Evolutionary conservation across 768 basidiomycete species (phyloP).

Genomic region (Trametes coccinea): DNA sequence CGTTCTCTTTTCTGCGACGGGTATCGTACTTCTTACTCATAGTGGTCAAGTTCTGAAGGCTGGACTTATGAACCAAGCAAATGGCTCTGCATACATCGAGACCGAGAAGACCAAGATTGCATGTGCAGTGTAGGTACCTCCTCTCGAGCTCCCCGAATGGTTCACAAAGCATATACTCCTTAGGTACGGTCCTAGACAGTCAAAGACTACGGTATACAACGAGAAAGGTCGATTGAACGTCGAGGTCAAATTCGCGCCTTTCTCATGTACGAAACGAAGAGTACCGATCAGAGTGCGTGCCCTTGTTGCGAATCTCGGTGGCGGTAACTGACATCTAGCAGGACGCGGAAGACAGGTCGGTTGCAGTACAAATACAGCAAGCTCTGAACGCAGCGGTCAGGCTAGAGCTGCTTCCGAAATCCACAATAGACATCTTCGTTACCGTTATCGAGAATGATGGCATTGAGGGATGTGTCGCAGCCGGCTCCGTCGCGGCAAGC

Average conservation of each 20-base stretch:
- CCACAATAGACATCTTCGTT: slow-evolving; percentile 88
- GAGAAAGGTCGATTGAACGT: slow-evolving; percentile 90
- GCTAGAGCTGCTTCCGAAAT: slow-evolving; percentile 91
- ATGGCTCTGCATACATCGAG: slow-evolving; percentile 97
- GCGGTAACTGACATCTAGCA: slow-evolving; percentile 32
- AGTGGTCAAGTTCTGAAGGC: slow-evolving; percentile 73
- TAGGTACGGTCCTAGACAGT: slow-evolving; percentile 85
- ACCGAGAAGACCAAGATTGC: slow-evolving; percentile 90
- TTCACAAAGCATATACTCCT: neutral
- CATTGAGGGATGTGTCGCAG: slow-evolving; percentile 83
- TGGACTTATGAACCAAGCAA: slow-evolving; percentile 89
- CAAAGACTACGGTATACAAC: slow-evolving; percentile 76
- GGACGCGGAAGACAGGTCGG: slow-evolving; percentile 92
- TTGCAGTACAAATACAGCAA: slow-evolving; percentile 84
- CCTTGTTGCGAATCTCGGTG: neutral
- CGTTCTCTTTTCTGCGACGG: slow-evolving; percentile 26
- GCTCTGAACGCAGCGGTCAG: slow-evolving; percentile 81
- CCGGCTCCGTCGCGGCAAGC: slow-evolving; percentile 84
- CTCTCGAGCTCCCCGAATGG: neutral
- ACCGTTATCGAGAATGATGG: slow-evolving; percentile 92
- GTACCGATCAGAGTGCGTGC: slow-evolving; percentile 81
- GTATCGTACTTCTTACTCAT: slow-evolving; percentile 30
- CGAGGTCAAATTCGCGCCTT: slow-evolving; percentile 96
- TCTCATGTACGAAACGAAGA: slow-evolving; percentile 75
- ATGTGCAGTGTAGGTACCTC: slow-evolving; percentile 81